phyloP scores from a whole-genome alignment of 352 stramenopile genomes.

The Phytopythium kandeliae region DNA sequence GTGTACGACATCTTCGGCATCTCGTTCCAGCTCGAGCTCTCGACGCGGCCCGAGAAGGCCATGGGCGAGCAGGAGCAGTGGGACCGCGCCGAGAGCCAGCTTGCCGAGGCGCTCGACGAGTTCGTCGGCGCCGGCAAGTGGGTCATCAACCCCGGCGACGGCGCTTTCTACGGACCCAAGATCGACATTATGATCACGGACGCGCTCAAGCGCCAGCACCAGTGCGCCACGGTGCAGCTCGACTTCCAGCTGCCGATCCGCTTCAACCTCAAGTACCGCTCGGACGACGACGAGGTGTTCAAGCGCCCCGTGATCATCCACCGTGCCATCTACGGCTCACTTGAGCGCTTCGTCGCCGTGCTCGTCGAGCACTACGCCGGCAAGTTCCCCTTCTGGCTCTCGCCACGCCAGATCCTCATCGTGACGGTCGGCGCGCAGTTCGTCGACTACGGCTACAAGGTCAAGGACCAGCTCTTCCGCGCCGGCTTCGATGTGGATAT shows the following conservation, averaged over 20 bases:
- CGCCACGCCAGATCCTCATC: slow-evolving; percentile 72
- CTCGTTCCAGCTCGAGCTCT: slow-evolving; percentile 90
- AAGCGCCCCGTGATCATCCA: slow-evolving; percentile 98
- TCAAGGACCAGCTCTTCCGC: slow-evolving; percentile 35
- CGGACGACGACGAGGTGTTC: slow-evolving; percentile 82
- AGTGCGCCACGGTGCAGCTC: slow-evolving; percentile 97
- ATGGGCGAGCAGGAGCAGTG: slow-evolving; percentile 94
- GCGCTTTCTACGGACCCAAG: slow-evolving; percentile 97
- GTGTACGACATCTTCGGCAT: slow-evolving; percentile 96
- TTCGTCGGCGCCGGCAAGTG: slow-evolving; percentile 67
- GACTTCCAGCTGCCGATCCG: slow-evolving; percentile 98
- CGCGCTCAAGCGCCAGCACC: slow-evolving; percentile 94
- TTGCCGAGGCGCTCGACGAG: slow-evolving; percentile 53
- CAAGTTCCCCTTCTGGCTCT: slow-evolving; percentile 97
- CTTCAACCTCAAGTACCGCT: slow-evolving; percentile 93
- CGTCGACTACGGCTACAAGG: slow-evolving; percentile 50
- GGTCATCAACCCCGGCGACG: slow-evolving; percentile 92
- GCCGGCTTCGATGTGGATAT: slow-evolving; percentile 63
- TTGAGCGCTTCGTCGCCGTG: slow-evolving; percentile 98
- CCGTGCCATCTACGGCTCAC: slow-evolving; percentile 94
- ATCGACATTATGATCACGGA: slow-evolving; percentile 98
- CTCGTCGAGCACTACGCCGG: slow-evolving; percentile 96
- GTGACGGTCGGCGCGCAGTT: slow-evolving; percentile 62
- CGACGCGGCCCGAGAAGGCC: slow-evolving; percentile 92
- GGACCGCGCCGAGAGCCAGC: slow-evolving; percentile 86